Conservation (phyloP, 2,329 filamentous ascomycete species). For the Cordyceps tenuipes region DNA sequence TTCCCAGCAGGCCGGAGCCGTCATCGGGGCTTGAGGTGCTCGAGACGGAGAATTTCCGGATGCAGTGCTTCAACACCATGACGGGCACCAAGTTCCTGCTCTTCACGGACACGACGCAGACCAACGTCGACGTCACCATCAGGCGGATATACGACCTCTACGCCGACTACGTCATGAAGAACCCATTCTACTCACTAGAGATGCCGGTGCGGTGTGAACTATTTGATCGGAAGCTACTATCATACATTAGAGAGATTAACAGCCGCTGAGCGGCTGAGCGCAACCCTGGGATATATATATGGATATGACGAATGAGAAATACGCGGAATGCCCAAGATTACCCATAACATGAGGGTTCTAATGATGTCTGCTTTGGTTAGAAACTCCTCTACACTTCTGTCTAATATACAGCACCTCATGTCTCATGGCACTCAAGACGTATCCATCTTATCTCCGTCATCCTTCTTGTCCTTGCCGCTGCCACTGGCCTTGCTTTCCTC, state of each 20-base stretch:
- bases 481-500: slow-evolving; percentile 64
- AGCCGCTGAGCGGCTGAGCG: slow-evolving; percentile 34
- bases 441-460: slow-evolving; percentile 74
- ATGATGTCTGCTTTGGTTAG: neutral
- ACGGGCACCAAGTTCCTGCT: slow-evolving; percentile 94
- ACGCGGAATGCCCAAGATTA: neutral
- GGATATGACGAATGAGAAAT: neutral
- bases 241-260: slow-evolving; percentile 69
- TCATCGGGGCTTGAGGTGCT: slow-evolving; percentile 82
- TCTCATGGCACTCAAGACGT: slow-evolving; percentile 55
- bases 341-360: neutral
- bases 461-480: slow-evolving; percentile 36
- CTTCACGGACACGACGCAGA: slow-evolving; percentile 83
- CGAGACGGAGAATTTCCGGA: slow-evolving; percentile 86
- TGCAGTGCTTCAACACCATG: slow-evolving; percentile 92
- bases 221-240: slow-evolving; percentile 79
- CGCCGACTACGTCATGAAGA: slow-evolving; percentile 98
- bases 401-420: slow-evolving; percentile 30
- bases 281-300: neutral
- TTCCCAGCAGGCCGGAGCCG: slow-evolving; percentile 48
- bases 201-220: slow-evolving; percentile 95
- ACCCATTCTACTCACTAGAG: slow-evolving; percentile 95
- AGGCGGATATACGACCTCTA: slow-evolving; percentile 89
- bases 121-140: slow-evolving; percentile 77
- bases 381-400: slow-evolving; percentile 21